Conservation (phyloP, 148 eudicot species). For the Vaccinium darrowii region DNA sequence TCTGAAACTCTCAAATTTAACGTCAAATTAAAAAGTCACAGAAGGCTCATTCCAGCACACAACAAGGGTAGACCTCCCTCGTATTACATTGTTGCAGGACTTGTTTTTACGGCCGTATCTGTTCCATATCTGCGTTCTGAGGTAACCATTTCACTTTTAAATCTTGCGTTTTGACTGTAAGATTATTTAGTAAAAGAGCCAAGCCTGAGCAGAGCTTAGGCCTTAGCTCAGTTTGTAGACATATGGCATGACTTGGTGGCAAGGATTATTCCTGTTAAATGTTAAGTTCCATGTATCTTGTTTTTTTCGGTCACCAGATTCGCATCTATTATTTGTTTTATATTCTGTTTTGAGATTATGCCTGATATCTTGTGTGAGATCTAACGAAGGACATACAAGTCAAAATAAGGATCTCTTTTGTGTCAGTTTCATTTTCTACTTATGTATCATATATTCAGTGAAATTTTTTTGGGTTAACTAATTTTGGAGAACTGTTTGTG, state of each 20-base stretch:
- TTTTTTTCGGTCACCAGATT: not conserved
- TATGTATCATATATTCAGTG: not conserved
- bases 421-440: not conserved
- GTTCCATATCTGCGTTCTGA: slow-evolving; percentile 96
- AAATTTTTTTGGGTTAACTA: not conserved
- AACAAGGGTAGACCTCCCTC: slow-evolving; percentile 87
- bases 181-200: not conserved
- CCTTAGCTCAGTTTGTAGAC: not conserved
- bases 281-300: not conserved
- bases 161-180: not conserved
- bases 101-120: slow-evolving; percentile 78
- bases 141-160: slow-evolving; percentile 35
- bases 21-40: slow-evolving; percentile 60
- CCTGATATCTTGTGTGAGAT: not conserved
- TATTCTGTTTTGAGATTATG: not conserved
- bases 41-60: slow-evolving; percentile 76
- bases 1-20: slow-evolving; percentile 47
- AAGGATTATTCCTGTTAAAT: not conserved
- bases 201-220: not conserved
- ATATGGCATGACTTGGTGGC: not conserved
- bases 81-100: slow-evolving; percentile 86
- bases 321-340: not conserved
- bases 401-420: not conserved
- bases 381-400: not conserved
- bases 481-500: not conserved